Base-by-base conservation (phyloP, 2,329 filamentous ascomycete genomes). In the Fusarium sulawesiense region DNA sequence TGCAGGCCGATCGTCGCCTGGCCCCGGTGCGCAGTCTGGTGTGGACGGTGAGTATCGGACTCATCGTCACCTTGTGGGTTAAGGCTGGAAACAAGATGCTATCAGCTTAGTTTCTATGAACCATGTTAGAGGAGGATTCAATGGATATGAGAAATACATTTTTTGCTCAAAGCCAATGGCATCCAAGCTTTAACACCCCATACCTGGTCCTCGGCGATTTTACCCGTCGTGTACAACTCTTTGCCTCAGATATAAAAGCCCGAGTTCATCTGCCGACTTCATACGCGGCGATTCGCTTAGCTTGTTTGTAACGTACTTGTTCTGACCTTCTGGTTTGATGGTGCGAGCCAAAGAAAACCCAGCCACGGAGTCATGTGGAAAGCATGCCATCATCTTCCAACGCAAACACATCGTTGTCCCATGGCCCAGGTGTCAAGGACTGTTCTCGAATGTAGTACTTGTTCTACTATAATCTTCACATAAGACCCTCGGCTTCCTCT, bases 1-100 rank as follows among this genome's bases (percentile, higher is more conserved):
- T 85, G 48, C 81, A 83, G 69, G 80, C 80, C 16, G 81, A 84
- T 66, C 76, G 77, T 54, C 76, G 74, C 56, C 63, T 81, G 23
- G 78, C 80, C 9, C 71, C 71, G 4, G 13, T 84, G 44, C 76
- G 85, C 53, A 82, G 77, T 57, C 14, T 81, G 4, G 58, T 75
- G 18, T 86, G 83, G 83, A 50, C 70, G 4, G 58, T 67, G 4
- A 77, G 83, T 23, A 51, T 83, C 11, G 74, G 59, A 7, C 55
- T 80, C 18, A 78, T 78, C 42, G 47, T 79, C 46, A 68, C 77
- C 6, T 64, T 86, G 50, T 86, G 80, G 74, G 55, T 84, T 54
- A 79, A 80, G 73, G 83, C 84, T 48, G 83, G 80, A 25, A 65
- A 72, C 44, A 73, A 64, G 49, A 62, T 70, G 40, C 25, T 73